phyloP scores from a whole-genome alignment of 108 stramenopile species.

The Nitzschia sp. region DNA sequence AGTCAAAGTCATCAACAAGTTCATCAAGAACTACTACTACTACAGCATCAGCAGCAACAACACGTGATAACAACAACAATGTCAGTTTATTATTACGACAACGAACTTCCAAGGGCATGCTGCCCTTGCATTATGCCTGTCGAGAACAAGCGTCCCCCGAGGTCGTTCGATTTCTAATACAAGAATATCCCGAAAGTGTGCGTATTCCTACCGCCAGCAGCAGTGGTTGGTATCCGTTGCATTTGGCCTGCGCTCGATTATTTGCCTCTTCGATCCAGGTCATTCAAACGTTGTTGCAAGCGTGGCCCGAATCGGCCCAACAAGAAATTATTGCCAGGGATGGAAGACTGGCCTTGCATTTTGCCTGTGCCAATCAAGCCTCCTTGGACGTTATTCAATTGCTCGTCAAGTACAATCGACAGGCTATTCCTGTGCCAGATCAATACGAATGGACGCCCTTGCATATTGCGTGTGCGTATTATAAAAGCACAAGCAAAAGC shows the following conservation, averaged over 20 bases:
- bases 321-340: constrained; percentile 39
- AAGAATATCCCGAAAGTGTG: constrained; percentile 19
- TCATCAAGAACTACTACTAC: too few species aligned
- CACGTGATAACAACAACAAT: too few species aligned
- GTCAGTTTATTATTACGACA: neutral
- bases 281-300: neutral
- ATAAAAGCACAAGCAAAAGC: neutral
- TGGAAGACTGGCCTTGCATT: constrained; percentile 67
- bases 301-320: constrained; percentile 16
- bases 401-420: constrained; percentile 49
- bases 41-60: too few species aligned
- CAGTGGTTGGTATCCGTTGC: constrained; percentile 12
- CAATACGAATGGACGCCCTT: constrained; percentile 13
- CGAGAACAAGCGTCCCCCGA: constrained; percentile 48
- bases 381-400: constrained; percentile 47
- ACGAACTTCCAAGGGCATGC: constrained; percentile 38
- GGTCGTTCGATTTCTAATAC: constrained; percentile 39
- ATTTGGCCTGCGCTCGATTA: constrained; percentile 9
- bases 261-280: neutral
- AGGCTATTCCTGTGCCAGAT: constrained; percentile 43
- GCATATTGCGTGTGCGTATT: constrained; percentile 13
- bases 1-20: too few species aligned
- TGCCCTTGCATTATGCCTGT: constrained; percentile 56
- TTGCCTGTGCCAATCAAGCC: constrained; percentile 68
- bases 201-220: neutral